Percentiles rank a stretch among this genome's conserved stretches.
Conservation (phyloP, 78 protist genomes). For the Emiliania huxleyi region DNA sequence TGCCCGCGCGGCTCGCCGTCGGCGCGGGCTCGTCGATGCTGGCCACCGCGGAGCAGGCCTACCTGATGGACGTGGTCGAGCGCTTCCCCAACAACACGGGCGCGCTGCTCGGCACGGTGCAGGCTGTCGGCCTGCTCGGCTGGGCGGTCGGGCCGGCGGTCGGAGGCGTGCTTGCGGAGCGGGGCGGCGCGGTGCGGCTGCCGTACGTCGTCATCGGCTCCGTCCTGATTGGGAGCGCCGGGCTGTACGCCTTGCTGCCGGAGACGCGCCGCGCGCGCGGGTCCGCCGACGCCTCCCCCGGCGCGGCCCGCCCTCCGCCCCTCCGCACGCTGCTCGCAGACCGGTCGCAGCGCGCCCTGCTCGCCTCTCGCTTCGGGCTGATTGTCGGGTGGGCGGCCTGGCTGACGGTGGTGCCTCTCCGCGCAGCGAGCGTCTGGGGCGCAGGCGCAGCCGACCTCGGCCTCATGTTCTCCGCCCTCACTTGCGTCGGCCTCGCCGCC, state of each 20-base stretch:
- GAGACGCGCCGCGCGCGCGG: neutral
- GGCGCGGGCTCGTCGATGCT: no score
- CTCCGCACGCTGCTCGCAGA: neutral
- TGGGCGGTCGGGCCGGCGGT: slow-evolving; percentile 6
- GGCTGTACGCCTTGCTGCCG: neutral
- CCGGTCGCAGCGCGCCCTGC: neutral
- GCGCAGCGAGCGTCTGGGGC: neutral
- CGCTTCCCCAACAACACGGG: neutral
- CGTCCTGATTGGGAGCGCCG: neutral
- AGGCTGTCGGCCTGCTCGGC: neutral
- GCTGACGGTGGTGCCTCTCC: neutral
- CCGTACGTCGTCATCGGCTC: neutral
- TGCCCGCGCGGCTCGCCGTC: neutral
- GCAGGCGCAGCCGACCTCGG: neutral
- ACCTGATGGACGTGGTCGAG: neutral
- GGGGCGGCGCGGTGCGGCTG: neutral
- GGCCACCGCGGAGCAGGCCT: neutral
- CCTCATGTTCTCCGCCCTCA: neutral
- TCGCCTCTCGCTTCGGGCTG: neutral
- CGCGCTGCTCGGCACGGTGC: neutral
- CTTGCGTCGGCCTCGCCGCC: neutral
- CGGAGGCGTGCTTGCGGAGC: neutral
- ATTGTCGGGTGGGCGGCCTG: neutral
- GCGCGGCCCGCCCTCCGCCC: neutral
- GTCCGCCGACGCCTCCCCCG: neutral